Conservation (phyloP, 2,329 filamentous ascomycete species). For the Exophiala aquamarina region DNA sequence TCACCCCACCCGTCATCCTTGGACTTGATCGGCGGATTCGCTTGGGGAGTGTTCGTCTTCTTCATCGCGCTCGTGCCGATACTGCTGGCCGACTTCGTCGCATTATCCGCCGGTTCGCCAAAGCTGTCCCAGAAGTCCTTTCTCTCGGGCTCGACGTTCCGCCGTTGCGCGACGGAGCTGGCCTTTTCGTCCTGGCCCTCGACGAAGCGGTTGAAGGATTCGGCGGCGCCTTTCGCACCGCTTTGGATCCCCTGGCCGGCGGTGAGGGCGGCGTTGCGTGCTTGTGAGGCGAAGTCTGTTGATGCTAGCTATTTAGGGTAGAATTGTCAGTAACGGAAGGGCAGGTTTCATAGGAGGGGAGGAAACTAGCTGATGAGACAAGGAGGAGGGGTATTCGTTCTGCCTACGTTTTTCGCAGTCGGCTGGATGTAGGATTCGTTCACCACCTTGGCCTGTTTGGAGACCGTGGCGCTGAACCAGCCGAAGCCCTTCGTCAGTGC, state of each 20-base stretch:
- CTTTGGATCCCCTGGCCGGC: constrained; percentile 62
- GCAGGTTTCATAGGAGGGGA: no score
- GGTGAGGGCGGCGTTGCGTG: constrained; percentile 56
- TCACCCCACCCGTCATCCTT: constrained; percentile 61
- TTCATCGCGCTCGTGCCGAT: constrained; percentile 67
- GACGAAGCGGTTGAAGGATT: constrained; percentile 82
- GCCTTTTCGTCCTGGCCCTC: constrained; percentile 62
- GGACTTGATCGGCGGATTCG: constrained; percentile 35
- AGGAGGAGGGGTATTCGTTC: neutral
- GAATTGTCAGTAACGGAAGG: no score
- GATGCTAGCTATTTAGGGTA: constrained; percentile 67
- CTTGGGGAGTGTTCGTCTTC: constrained; percentile 37
- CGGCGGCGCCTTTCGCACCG: constrained; percentile 72
- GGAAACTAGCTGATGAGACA: no score
- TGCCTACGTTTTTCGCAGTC: constrained; percentile 76
- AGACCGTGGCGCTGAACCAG: constrained; percentile 86
- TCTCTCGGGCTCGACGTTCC: constrained; percentile 60
- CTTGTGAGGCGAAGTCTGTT: constrained; percentile 72
- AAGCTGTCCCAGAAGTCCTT: constrained; percentile 94
- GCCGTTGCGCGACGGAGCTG: constrained; percentile 25
- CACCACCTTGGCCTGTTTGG: constrained; percentile 85
- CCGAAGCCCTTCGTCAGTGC: constrained; percentile 90
- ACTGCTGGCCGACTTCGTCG: constrained; percentile 33
- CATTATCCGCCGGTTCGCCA: constrained; percentile 22
- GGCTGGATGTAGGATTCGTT: constrained; percentile 92